Evolutionary conservation across 163 green algal species (phyloP).

Genomic region (Prototheca wickerhamii): DNA sequence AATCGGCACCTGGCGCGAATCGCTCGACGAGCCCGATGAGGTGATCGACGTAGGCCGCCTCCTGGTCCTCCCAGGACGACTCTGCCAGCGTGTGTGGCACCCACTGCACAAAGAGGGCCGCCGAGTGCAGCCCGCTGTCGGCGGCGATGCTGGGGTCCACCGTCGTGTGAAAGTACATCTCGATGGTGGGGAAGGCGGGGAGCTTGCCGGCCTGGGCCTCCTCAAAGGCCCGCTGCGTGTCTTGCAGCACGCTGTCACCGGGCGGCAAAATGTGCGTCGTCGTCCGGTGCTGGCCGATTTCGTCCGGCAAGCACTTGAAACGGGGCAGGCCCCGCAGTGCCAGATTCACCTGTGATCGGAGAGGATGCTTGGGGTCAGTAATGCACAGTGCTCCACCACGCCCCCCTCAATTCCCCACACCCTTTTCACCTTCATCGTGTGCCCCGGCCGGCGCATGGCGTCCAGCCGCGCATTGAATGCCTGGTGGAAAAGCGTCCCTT

Average conservation of each 20-base stretch:
- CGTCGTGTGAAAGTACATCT: slow-evolving; percentile 44
- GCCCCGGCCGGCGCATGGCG: slow-evolving; percentile 3
- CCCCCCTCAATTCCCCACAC: neutral
- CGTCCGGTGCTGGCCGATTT: slow-evolving; percentile 36
- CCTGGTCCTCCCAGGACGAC: slow-evolving; percentile 35
- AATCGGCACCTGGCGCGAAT: slow-evolving; percentile 36
- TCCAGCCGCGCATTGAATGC: slow-evolving; percentile 30
- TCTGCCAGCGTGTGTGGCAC: slow-evolving; percentile 28
- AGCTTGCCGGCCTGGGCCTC: slow-evolving; percentile 26
- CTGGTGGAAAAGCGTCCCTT: neutral
- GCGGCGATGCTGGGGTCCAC: slow-evolving; percentile 35
- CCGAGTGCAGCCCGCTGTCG: slow-evolving; percentile 32
- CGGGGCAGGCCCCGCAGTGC: slow-evolving; percentile 34
- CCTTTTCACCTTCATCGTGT: slow-evolving; percentile 11
- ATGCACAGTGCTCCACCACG: neutral
- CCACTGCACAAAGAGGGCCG: slow-evolving; percentile 56
- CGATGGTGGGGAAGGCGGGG: slow-evolving; percentile 45
- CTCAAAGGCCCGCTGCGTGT: slow-evolving; percentile 19
- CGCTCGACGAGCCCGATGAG: slow-evolving; percentile 37
- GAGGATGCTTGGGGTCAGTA: neutral
- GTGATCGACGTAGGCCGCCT: slow-evolving; percentile 37
- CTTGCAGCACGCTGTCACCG: slow-evolving; percentile 21
- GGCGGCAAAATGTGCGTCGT: slow-evolving; percentile 49
- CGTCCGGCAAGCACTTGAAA: slow-evolving; percentile 40
- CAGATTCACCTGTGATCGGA: slow-evolving; percentile 39